Evolutionary conservation across 306 rosid genomes (phyloP), one percentile per base, ranked within the genome.

Genomic region (Mimosa pudica): DNA sequence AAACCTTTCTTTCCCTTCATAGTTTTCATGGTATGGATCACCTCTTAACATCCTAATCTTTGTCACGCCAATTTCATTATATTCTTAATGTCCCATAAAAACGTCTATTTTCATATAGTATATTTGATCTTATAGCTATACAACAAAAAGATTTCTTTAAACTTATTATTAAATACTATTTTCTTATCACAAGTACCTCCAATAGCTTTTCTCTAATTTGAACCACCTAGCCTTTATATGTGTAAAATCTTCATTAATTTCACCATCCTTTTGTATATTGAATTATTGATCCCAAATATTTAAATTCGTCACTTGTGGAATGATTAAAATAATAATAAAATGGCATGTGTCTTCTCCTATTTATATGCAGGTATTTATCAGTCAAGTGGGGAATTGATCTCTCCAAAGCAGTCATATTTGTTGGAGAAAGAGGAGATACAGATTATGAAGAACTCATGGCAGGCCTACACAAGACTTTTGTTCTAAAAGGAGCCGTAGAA

Each of bases 311-410:
- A 55, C 3, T 55, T 17, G 11, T 55, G 61, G 5, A 55, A 55
- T 55, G 61, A 55, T 55, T 55, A 0, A 7, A 55, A n/a, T 16
- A 6, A 14, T 14, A 6, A 10, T 35, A 9, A 55, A 77, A 38
- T 76, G 69, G 52, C 63, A 84, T 20, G 10, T 55, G 79, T 73
- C 20, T 65, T 82, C 18, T 45, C 33, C 14, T 14, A 3, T 4
- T 12, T 14, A 61, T 69, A 62, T 47, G 76, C 64, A 93, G 97
- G 93, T 90, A 93, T 75, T 90, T 93, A 71, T 90, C 93, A 14
- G 85, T 93, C 24, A 86, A 85, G 82, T 90, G 97, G 96, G 97
- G 90, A 73, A 90, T 89, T 80, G 97, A 90, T 70, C 86, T 93
- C 8, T 88, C 92, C 70, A 90, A 90, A 76, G 84, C 86, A 81